Evolutionary conservation across 306 rosid genomes (phyloP), one percentile per base, ranked within the genome.

Genomic region (Fragaria iinumae): DNA sequence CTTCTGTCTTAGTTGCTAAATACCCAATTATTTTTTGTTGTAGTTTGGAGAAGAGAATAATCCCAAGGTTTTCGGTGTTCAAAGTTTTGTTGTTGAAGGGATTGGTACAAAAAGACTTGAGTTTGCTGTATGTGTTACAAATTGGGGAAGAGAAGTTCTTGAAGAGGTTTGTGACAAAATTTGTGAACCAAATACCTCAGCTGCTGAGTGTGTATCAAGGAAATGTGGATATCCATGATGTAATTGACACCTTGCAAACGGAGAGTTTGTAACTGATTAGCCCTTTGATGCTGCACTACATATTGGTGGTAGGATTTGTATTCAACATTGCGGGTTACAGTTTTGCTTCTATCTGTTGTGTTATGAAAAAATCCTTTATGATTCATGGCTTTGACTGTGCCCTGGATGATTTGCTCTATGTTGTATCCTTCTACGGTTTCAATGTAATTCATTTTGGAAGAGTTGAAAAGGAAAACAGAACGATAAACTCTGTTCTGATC

Each of bases 41-140:
- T 41, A 87, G 90, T 76, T 76, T 87, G 59, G 70, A 79, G 68
- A 82, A 47, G 73, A 80, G 68, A 82, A 47, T 70, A 80, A n/a
- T 80, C 41, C 93, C 91, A 0, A 80, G 91, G 79, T 69, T 50
- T 80, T 71, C 41, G 0, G 83, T 83, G n/a, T 9, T 80, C 72
- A 49, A 23, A 18, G 75, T 45, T 62, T 75, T 87, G 71, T 8
- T 18, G 9, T 76, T 80, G 1, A 50, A 80, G 60, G 90, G 86
- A 43, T 72, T 87, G 69, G 9, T 64, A 11, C 20, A 48, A 18
- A 47, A 65, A 73, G 8, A 71, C 5, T 59, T 76, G 1, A 67
- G 70, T 64, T 14, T 68, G 1, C 0, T 0, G 14, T 0, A 0
- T 79, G 77, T 1, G 29, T 83, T 13, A 0, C 0, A 0, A 0